A percentile compares a stretch with the other conserved stretches of the same genome.
Conservation (phyloP, 352 stramenopile genomes). For the Phytophthora cryptogea region DNA sequence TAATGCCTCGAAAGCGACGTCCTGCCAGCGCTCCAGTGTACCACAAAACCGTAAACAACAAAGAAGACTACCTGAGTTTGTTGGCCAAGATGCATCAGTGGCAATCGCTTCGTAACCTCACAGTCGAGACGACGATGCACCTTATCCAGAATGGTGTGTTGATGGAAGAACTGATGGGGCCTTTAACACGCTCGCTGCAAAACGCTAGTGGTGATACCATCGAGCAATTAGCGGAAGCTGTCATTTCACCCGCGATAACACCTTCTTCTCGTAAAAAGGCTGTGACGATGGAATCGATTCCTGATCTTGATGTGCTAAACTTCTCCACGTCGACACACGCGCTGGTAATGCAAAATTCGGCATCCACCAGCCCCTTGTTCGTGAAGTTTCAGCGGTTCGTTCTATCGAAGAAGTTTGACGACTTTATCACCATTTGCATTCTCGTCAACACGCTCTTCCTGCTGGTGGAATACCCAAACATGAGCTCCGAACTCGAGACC, state of each 20-base stretch:
- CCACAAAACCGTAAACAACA: conserved; percentile 24
- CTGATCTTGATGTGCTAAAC: conserved; percentile 18
- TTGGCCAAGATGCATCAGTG: conserved; percentile 50
- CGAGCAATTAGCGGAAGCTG: conserved; percentile 4
- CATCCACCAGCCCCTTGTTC: conserved; percentile 21
- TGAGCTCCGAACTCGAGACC: conserved; percentile 37
- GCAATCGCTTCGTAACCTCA: conserved; percentile 61
- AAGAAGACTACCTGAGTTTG: conserved; percentile 31
- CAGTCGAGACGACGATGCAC: conserved; percentile 65
- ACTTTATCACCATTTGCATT: conserved; percentile 73
- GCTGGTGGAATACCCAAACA: conserved; percentile 70
- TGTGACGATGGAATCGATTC: conserved; percentile 26
- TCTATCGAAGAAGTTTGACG: conserved; percentile 75
- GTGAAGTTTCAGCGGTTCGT: conserved; percentile 52
- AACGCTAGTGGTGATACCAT: conserved; percentile 3
- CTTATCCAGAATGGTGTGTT: conserved; percentile 61
- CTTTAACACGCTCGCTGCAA: conserved; percentile 31
- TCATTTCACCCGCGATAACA: neutral
- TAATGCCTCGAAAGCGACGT: conserved; percentile 8
- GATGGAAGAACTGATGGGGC: conserved; percentile 51
- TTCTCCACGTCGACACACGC: conserved; percentile 37
- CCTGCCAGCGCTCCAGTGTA: conserved; percentile 24
- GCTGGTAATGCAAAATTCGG: conserved; percentile 30
- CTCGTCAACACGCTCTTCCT: conserved; percentile 69
- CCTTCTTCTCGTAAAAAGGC: conserved; percentile 28